These are phyloP conservation scores for Athelia psychrophila DNA, from an alignment of 1,284 basidiomycete species.

Conservation along the genomic window DNA sequence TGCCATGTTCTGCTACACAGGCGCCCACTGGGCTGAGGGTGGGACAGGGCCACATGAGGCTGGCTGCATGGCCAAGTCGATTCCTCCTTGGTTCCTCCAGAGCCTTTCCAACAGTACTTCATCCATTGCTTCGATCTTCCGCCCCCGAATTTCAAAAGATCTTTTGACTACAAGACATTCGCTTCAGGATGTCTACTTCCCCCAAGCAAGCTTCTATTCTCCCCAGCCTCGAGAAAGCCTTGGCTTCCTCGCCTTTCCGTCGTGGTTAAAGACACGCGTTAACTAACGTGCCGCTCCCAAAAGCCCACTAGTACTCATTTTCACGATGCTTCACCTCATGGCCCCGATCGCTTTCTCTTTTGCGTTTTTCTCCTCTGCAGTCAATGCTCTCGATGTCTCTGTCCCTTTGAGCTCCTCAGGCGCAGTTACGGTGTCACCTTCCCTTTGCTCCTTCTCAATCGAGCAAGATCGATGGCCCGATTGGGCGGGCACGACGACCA, in stretches of 20 bases:
- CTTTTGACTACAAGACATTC: too few relatives aligned
- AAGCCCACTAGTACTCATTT: too few relatives aligned
- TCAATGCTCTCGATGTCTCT: not conserved
- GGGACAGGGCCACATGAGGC: too few relatives aligned
- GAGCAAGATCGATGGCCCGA: constrained; percentile 68
- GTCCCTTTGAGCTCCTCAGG: constrained; percentile 18
- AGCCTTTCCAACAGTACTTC: not conserved
- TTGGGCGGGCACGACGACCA: constrained; percentile 50
- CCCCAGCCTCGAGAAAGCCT: not conserved
- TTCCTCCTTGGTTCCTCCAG: too few relatives aligned
- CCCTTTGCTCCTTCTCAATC: constrained; percentile 62
- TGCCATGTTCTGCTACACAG: too few relatives aligned
- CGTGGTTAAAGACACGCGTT: not conserved
- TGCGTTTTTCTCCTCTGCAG: not conserved
- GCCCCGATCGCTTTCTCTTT: not conserved
- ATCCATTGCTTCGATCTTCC: not conserved
- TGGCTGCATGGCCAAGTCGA: too few relatives aligned
- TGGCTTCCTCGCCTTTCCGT: not conserved
- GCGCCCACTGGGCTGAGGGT: too few relatives aligned
- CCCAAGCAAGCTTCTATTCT: too few relatives aligned
- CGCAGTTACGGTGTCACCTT: constrained; percentile 32
- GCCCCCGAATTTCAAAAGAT: too few relatives aligned
- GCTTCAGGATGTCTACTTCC: too few relatives aligned
- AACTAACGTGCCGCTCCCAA: not conserved
- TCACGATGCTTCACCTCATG: not conserved